These are phyloP conservation scores for Boletus sp. DNA, from an alignment of 768 basidiomycete species.

Conservation along the genomic window DNA sequence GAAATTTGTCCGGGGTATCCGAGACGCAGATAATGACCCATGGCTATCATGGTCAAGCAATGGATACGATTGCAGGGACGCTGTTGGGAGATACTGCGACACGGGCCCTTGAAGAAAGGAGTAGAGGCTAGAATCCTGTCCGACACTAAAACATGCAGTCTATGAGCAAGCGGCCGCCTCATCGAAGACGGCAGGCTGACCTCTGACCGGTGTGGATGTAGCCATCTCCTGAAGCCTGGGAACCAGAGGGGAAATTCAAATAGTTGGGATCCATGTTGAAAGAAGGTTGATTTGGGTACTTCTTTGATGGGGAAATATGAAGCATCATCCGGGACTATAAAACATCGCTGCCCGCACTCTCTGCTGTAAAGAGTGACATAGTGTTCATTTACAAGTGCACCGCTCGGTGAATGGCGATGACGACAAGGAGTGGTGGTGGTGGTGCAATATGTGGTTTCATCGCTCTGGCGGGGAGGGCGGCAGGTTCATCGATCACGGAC, in stretches of 20 bases:
- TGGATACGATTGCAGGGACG: conserved; percentile 5
- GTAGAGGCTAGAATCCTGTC: neutral
- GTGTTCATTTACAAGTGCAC: conserved; percentile 21
- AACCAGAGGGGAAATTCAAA: conserved; percentile 4
- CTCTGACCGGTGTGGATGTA: conserved; percentile 7
- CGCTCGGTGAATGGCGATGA: conserved; percentile 26
- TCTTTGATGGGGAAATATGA: conserved; percentile 22
- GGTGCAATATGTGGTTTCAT: conserved; percentile 23
- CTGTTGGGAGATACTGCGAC: neutral
- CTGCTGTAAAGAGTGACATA: conserved; percentile 16
- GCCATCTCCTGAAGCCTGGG: conserved; percentile 2
- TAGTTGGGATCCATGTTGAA: conserved; percentile 18
- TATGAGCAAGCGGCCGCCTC: conserved; percentile 8
- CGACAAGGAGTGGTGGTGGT: conserved; percentile 19
- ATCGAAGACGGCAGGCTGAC: conserved; percentile 12
- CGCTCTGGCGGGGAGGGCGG: conserved; percentile 22
- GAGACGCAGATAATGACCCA: conserved; percentile 1
- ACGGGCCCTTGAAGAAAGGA: neutral
- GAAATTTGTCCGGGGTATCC: neutral
- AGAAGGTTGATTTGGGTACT: conserved; percentile 14
- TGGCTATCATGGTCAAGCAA: neutral
- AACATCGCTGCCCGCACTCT: conserved; percentile 13
- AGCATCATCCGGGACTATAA: conserved; percentile 20
- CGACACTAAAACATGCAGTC: conserved; percentile 9
- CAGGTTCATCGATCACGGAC: conserved; percentile 19